A percentile compares a stretch with the other conserved stretches of the same genome.
Conservation (phyloP, 768 basidiomycete genomes). For the Phanerochaete carnosa region DNA sequence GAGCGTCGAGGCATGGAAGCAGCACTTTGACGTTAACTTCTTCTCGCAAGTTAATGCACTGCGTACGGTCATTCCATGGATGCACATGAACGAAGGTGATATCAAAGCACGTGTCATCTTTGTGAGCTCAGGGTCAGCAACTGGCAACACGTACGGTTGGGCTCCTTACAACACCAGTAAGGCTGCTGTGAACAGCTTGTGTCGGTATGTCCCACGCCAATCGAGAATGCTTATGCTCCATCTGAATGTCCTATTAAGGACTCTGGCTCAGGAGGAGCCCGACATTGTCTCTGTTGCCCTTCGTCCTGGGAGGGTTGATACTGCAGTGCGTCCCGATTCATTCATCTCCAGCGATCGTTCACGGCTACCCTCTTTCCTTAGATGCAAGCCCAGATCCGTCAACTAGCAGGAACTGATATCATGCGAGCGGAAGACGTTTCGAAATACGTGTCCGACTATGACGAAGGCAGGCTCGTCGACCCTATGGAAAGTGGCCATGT, state of each 20-base stretch:
- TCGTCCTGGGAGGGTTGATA: constrained; percentile 88
- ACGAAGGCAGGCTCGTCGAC: constrained; percentile 67
- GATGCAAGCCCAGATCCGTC: constrained; percentile 69
- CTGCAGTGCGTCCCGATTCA: constrained; percentile 48
- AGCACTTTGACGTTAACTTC: constrained; percentile 83
- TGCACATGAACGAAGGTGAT: constrained; percentile 50
- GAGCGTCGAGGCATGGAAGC: constrained; percentile 61
- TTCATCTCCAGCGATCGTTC: background rate
- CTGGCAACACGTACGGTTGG: constrained; percentile 66
- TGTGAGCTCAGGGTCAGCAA: constrained; percentile 83
- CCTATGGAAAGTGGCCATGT: constrained; percentile 76
- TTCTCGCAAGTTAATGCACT: constrained; percentile 77
- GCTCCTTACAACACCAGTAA: constrained; percentile 82
- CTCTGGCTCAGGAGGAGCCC: constrained; percentile 83
- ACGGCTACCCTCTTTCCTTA: constrained; percentile 25
- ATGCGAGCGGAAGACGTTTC: constrained; percentile 57
- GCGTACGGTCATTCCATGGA: constrained; percentile 60
- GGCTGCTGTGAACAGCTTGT: constrained; percentile 86
- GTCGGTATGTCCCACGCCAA: constrained; percentile 43
- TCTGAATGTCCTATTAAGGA: constrained; percentile 43
- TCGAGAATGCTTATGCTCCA: background rate
- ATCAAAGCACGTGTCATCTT: constrained; percentile 69
- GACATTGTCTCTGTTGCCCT: constrained; percentile 69
- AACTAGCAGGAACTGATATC: constrained; percentile 38
- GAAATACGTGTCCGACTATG: constrained; percentile 54